A percentile compares a stretch with the other conserved stretches of the same genome.
These are phyloP conservation scores for Apostasia ramifera DNA, from an alignment of 106 monocot genomes.

Conservation along the genomic window DNA sequence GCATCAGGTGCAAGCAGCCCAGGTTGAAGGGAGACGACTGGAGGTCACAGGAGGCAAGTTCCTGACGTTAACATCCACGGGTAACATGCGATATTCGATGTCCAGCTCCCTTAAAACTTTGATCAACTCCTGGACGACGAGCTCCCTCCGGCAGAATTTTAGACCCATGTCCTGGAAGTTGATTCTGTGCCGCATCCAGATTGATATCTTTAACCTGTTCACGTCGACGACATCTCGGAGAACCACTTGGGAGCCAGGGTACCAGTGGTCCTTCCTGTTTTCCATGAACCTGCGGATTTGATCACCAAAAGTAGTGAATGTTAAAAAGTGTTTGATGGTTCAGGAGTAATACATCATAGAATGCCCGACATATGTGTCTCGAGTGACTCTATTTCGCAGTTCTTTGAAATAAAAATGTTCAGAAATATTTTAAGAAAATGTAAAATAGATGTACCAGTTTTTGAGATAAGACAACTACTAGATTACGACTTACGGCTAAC, in stretches of 20 bases:
- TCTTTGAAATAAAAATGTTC: too few relatives aligned
- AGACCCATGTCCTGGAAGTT: slow-evolving; percentile 84
- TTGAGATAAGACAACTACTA: too few relatives aligned
- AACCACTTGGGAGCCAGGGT: slow-evolving; percentile 45
- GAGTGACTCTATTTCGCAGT: too few relatives aligned
- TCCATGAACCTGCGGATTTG: slow-evolving; percentile 54
- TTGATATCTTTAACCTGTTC: slow-evolving; percentile 65
- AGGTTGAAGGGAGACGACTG: slow-evolving; percentile 51
- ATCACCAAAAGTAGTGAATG: not conserved
- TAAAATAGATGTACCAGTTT: too few relatives aligned
- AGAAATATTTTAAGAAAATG: too few relatives aligned
- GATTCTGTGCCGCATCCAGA: slow-evolving; percentile 73
- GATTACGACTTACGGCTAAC: too few relatives aligned
- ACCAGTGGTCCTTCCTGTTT: slow-evolving; percentile 73
- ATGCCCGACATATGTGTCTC: too few relatives aligned
- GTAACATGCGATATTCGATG: slow-evolving; percentile 81
- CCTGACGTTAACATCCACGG: slow-evolving; percentile 65
- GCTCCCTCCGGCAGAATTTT: slow-evolving; percentile 62
- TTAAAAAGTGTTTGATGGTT: not conserved
- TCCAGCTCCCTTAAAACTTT: slow-evolving; percentile 56
- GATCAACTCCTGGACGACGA: slow-evolving; percentile 72
- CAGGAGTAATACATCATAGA: too few relatives aligned
- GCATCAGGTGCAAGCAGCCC: slow-evolving; percentile 34
- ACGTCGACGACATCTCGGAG: slow-evolving; percentile 82
- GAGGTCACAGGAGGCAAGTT: slow-evolving; percentile 48